Evolutionary conservation across 352 stramenopile genomes (phyloP).

Genomic region (Phytophthora podocarpi): DNA sequence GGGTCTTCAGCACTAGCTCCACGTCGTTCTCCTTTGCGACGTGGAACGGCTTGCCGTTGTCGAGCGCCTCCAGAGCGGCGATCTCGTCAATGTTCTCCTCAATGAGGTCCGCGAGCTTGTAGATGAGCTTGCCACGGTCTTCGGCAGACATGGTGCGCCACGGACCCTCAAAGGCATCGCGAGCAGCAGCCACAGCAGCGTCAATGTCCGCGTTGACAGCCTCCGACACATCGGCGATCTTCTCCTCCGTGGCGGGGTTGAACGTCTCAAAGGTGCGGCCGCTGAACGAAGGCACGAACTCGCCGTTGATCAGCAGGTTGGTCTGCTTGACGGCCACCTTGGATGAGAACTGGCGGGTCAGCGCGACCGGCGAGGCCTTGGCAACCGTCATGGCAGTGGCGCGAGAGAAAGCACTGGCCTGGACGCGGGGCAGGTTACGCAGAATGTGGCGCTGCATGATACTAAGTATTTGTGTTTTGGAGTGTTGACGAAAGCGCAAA

Average conservation of each 20-base stretch:
- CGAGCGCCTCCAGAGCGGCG: slow-evolving; percentile 88
- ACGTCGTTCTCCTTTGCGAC: slow-evolving; percentile 86
- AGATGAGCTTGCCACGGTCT: slow-evolving; percentile 45
- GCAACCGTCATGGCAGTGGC: slow-evolving; percentile 9
- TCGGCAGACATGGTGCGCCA: slow-evolving; percentile 56
- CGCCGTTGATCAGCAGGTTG: slow-evolving; percentile 85
- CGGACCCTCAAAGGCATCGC: slow-evolving; percentile 62
- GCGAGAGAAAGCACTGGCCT: slow-evolving; percentile 12
- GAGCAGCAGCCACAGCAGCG: slow-evolving; percentile 66
- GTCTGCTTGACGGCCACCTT: slow-evolving; percentile 58
- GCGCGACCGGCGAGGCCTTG: slow-evolving; percentile 28
- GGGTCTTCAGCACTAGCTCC: slow-evolving; percentile 74
- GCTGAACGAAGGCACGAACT: slow-evolving; percentile 73
- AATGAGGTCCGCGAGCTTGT: slow-evolving; percentile 52
- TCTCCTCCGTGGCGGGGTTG: slow-evolving; percentile 78
- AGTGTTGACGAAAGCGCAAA: slow-evolving; percentile 19
- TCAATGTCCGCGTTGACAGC: slow-evolving; percentile 69
- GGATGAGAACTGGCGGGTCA: slow-evolving; percentile 41
- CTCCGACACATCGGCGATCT: slow-evolving; percentile 73
- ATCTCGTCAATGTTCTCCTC: slow-evolving; percentile 68
- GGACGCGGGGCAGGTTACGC: slow-evolving; percentile 33
- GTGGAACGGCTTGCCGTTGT: slow-evolving; percentile 93
- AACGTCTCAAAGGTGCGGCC: slow-evolving; percentile 78
- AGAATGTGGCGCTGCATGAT: slow-evolving; percentile 54
- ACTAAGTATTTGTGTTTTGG: too few species aligned